Evolutionary conservation across 257 asterid genomes (phyloP), one percentile per base, ranked within the genome.

Genomic region (Lycium barbarum): DNA sequence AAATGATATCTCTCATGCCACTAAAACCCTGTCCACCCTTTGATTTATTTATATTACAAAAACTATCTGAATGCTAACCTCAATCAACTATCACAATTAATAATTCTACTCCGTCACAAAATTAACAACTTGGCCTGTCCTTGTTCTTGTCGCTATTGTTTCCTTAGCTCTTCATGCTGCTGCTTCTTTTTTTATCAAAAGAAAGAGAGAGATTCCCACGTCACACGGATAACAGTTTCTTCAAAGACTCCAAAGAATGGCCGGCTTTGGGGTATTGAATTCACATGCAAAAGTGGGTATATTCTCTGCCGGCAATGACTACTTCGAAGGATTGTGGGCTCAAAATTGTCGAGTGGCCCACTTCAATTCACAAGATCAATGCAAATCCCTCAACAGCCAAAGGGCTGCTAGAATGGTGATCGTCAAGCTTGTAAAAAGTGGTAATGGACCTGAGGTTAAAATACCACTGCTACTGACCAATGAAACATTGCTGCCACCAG

Each of bases 401-500:
- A 88, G 51, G 40, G 72, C 10, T 80, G 61, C 51, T 43, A 74
- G 1, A 40, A 78, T 38, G 7, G 80, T 4, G 86, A 85, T 35
- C 83, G 85, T 58, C 82, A 35, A 33, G 43, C 83, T 79, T 26
- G 62, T 54, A 18, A 63, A 47, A 35, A 13, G 36, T 9, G 5
- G 61, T n/a, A 57, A 9, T 15, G 79, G 89, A 51, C 8, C 13
- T 33, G 35, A 51, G 79, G 22, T 4, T 62, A 55, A 82, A 35
- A 80, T 79, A 63, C 81, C 57, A 53, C 89, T 87, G 79, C 90
- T 90, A 26, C 91, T 65, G n/a, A 85, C 84, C 84, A 86, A 73
- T 2, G 94, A 88, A 61, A 84, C 90, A 62, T 71, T 82, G 40
- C 88, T 88, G 9, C 82, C 81, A 49, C 90, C 92, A 7, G 79